phyloP scores from a whole-genome alignment of 495 filamentous ascomycete genomes.

The Cercophora sp. region DNA sequence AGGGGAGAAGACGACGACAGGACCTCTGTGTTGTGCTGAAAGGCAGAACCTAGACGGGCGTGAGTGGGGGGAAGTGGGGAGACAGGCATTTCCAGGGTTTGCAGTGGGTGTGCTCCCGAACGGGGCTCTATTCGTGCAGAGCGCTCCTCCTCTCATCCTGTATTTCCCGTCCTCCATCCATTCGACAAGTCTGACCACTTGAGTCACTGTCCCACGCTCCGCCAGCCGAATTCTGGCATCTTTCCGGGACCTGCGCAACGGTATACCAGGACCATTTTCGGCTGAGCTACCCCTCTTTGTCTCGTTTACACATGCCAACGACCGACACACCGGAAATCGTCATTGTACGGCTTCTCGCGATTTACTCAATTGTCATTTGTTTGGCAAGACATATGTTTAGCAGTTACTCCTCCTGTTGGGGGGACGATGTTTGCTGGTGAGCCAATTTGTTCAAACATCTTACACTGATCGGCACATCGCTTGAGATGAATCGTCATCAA shows the following conservation, averaged over 20 bases:
- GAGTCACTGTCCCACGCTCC: conserved; percentile 6
- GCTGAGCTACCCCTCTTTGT: background rate
- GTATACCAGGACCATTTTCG: too few species aligned
- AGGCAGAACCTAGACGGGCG: conserved; percentile 7
- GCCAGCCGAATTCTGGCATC: background rate
- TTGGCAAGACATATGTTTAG: too few species aligned
- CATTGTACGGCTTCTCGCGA: too few species aligned
- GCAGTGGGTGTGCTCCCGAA: background rate
- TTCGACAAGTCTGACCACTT: conserved; percentile 4
- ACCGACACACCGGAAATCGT: background rate
- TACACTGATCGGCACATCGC: background rate
- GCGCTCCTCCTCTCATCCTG: background rate
- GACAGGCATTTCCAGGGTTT: too few species aligned
- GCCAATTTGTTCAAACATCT: conserved; percentile 2
- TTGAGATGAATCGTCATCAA: background rate
- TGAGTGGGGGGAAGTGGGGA: conserved; percentile 20
- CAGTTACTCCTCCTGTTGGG: too few species aligned
- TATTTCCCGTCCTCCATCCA: background rate
- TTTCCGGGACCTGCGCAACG: background rate
- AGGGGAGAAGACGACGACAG: conserved; percentile 9
- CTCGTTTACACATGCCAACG: conserved; percentile 5
- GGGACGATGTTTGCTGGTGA: background rate
- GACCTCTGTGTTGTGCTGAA: conserved; percentile 4
- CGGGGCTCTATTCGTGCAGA: conserved; percentile 4
- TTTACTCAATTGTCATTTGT: too few species aligned